phyloP scores from a whole-genome alignment of 2,329 filamentous ascomycete species.

The Fusarium setosum region DNA sequence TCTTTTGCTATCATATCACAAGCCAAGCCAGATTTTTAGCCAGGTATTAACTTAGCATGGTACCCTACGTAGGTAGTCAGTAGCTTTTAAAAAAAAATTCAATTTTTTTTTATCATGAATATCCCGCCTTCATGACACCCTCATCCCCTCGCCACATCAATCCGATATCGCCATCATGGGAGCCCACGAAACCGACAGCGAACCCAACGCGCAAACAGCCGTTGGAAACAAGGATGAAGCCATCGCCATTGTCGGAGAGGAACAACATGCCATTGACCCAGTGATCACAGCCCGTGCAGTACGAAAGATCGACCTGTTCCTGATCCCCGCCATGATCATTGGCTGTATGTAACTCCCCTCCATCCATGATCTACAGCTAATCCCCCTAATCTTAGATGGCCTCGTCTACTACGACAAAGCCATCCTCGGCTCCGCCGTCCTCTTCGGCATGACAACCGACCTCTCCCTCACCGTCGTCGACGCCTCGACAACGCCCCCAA shows the following conservation, averaged over 20 bases:
- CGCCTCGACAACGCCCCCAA: conserved; percentile 58
- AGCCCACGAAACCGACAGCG: conserved; percentile 13
- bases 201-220: conserved; percentile 9
- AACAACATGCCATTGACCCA: conserved; percentile 64
- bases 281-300: conserved; percentile 66
- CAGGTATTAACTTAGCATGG: not conserved
- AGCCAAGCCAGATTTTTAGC: not conserved
- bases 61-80: no score
- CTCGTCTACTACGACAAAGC: conserved; percentile 66
- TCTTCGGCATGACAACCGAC: conserved; percentile 82
- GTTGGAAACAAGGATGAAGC: conserved; percentile 45
- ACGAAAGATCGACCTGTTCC: conserved; percentile 73
- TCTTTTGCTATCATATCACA: conserved; percentile 27
- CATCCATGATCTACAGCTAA: not conserved
- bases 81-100: not conserved
- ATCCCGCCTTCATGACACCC: conserved; percentile 6
- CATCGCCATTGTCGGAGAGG: conserved; percentile 68
- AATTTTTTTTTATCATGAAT: conserved; percentile 4
- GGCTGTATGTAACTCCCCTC: conserved; percentile 49
- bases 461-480: conserved; percentile 67
- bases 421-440: conserved; percentile 76
- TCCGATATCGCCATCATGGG: conserved; percentile 23
- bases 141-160: not conserved
- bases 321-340: conserved; percentile 76
- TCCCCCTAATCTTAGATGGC: conserved; percentile 50